These are phyloP conservation scores for Syzygium grande DNA, from an alignment of 345 rosid genomes.

Conservation along the genomic window DNA sequence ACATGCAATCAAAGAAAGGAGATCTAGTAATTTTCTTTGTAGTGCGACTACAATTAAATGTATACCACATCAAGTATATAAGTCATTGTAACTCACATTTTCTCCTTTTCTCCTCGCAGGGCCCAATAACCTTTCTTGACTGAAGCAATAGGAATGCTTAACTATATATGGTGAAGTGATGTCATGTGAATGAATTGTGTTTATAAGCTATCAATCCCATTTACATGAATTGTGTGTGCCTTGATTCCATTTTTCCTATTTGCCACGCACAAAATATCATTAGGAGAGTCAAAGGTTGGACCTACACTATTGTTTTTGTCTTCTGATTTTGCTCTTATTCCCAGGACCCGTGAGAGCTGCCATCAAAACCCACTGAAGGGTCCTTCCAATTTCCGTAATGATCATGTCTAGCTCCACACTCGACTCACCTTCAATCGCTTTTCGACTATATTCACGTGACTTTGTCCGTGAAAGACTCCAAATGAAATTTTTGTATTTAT, in stretches of 20 bases:
- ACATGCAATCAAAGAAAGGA: not conserved
- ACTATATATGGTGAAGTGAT: not conserved
- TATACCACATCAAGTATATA: not conserved
- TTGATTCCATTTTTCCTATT: not conserved
- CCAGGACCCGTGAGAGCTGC: not conserved
- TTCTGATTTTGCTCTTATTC: not conserved
- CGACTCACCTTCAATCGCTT: not conserved
- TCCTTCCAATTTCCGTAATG: not conserved
- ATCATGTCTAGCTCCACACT: not conserved
- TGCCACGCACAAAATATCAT: not conserved
- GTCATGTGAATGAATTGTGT: not conserved
- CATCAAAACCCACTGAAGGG: not conserved
- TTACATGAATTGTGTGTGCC: not conserved
- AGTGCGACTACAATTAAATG: not conserved
- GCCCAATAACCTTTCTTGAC: not conserved
- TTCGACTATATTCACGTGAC: slow-evolving; percentile 8
- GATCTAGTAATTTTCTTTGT: not conserved
- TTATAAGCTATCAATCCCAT: not conserved
- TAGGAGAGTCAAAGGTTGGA: not conserved
- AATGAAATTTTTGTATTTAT: slow-evolving; percentile 11
- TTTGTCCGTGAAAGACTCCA: slow-evolving; percentile 15
- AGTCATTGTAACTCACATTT: not conserved
- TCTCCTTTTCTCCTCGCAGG: not conserved
- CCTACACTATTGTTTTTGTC: not conserved
- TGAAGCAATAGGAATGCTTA: not conserved